Evolutionary conservation across 805 yeast species (phyloP), one percentile per base, ranked within the genome.

Genomic region (Metschnikowia arizonensis): DNA sequence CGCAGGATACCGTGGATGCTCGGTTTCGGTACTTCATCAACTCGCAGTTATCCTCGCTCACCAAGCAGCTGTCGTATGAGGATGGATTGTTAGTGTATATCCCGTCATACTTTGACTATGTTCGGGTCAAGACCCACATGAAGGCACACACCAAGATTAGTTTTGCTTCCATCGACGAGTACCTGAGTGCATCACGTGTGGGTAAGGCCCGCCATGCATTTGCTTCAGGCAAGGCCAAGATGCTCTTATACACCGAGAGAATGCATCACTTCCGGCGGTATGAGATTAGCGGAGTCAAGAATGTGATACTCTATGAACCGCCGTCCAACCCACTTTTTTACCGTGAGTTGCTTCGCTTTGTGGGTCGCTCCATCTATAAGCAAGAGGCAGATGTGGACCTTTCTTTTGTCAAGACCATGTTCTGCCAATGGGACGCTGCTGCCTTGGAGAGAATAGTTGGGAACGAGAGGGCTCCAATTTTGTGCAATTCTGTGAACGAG

Each of bases 241-340:
- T 91, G 23, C 62, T 93, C 69, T 65, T 93, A n/a, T 91, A 91
- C 65, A 87, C 97, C 0, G 98, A 91, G 58, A 83, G 99, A 74
- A 70, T 91, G 61, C 98, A 93, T 64, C 93, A 88, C 60, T 93
- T 82, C 69, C 79, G 96, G 52, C 76, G 98, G 42, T 90, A 78
- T 62, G 90, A 86, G 47, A 72, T 93, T 42, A 79, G 76, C 48
- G 98, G 98, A 23, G 96, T 88, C 18, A 83, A 85, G 59, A 85
- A 82, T 45, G 74, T 93, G 14, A 62, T 91, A 5, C 81, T 93
- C 69, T 93, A 88, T 63, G 88, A 84, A 28, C 73, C 86, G 17
- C 98, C 99, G 11, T 72, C 82, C 12, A 89, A 91, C 61, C 96
- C 97, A 7, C 60, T 73, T 33, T 93, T 88, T 60, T 93, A 90